Percentiles rank a stretch among this genome's conserved stretches.
These are phyloP conservation scores for Calonectria montana DNA, from an alignment of 2,329 filamentous ascomycete genomes.

Conservation along the genomic window DNA sequence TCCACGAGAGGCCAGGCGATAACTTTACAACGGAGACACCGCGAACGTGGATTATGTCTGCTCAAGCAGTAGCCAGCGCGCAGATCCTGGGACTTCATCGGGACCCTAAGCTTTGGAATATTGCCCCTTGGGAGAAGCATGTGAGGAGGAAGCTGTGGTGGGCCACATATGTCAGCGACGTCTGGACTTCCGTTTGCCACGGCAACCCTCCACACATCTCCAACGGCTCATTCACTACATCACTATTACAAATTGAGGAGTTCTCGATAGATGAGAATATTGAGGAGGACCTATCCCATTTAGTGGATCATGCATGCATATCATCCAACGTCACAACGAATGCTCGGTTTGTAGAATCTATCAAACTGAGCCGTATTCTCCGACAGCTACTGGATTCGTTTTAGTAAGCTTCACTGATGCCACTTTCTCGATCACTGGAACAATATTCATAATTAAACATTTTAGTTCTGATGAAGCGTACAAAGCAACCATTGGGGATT, in stretches of 20 bases:
- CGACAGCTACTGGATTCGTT: slow-evolving; percentile 19
- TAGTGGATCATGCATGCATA: slow-evolving; percentile 5
- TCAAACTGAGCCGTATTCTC: slow-evolving; percentile 30
- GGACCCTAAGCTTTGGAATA: slow-evolving; percentile 49
- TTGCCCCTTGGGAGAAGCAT: slow-evolving; percentile 47
- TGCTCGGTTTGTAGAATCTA: slow-evolving; percentile 41
- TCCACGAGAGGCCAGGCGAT: slow-evolving; percentile 51
- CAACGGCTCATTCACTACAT: slow-evolving; percentile 47
- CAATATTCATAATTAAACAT: neutral
- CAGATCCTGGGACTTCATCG: slow-evolving; percentile 52
- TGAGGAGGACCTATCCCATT: neutral
- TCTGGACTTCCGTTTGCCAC: slow-evolving; percentile 52
- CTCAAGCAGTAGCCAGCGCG: slow-evolving; percentile 49
- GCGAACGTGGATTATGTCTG: slow-evolving; percentile 50
- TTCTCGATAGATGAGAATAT: slow-evolving; percentile 47
- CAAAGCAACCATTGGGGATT: slow-evolving; percentile 12
- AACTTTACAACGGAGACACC: slow-evolving; percentile 53
- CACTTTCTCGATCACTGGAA: no score
- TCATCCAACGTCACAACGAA: slow-evolving; percentile 38
- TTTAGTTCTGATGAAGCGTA: slow-evolving; percentile 19
- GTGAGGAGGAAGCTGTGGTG: slow-evolving; percentile 51
- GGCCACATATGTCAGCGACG: slow-evolving; percentile 48
- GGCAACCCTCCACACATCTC: slow-evolving; percentile 53
- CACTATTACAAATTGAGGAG: slow-evolving; percentile 46
- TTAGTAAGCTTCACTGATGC: slow-evolving; percentile 1